phyloP scores from a whole-genome alignment of 495 filamentous ascomycete species.

The Aspergillus bertholletiae region DNA sequence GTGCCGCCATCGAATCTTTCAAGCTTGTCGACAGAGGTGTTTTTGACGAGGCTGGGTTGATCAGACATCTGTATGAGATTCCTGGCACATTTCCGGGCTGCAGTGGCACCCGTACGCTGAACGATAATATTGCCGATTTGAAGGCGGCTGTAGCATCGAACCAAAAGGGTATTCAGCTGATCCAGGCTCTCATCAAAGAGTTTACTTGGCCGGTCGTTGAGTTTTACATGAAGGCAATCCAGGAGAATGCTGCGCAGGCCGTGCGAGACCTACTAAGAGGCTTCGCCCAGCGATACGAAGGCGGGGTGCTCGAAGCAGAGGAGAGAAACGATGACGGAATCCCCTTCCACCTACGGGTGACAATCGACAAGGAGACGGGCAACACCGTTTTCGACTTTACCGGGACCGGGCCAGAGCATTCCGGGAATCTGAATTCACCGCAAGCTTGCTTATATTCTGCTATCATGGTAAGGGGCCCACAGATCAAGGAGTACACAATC shows the following conservation, averaged over 20 bases:
- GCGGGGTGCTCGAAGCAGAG: constrained; percentile 69
- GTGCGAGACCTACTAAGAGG: constrained; percentile 76
- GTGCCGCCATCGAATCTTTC: constrained; percentile 86
- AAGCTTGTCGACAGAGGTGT: constrained; percentile 85
- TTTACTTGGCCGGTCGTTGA: constrained; percentile 87
- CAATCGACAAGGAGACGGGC: constrained; percentile 76
- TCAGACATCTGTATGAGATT: constrained; percentile 74
- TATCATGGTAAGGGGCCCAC: constrained; percentile 17
- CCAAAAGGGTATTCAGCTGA: constrained; percentile 90
- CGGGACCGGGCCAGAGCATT: constrained; percentile 81
- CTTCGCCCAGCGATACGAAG: constrained; percentile 68
- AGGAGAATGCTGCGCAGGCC: constrained; percentile 81
- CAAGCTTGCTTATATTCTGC: constrained; percentile 84
- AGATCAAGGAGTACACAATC: not conserved
- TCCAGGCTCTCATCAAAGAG: constrained; percentile 75
- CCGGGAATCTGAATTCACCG: constrained; percentile 87
- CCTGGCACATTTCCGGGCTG: constrained; percentile 83
- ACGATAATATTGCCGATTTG: constrained; percentile 91
- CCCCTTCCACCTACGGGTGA: constrained; percentile 79
- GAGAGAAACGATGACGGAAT: constrained; percentile 96
- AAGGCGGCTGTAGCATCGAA: constrained; percentile 95
- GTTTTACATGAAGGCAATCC: constrained; percentile 91
- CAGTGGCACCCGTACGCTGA: constrained; percentile 81
- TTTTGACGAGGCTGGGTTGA: constrained; percentile 83
- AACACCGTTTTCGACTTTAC: constrained; percentile 88